Percentiles rank a stretch among this genome's conserved stretches.
These are phyloP conservation scores for Herpotrichia juniperi DNA, from an alignment of 2,329 filamentous ascomycete genomes.

Conservation along the genomic window DNA sequence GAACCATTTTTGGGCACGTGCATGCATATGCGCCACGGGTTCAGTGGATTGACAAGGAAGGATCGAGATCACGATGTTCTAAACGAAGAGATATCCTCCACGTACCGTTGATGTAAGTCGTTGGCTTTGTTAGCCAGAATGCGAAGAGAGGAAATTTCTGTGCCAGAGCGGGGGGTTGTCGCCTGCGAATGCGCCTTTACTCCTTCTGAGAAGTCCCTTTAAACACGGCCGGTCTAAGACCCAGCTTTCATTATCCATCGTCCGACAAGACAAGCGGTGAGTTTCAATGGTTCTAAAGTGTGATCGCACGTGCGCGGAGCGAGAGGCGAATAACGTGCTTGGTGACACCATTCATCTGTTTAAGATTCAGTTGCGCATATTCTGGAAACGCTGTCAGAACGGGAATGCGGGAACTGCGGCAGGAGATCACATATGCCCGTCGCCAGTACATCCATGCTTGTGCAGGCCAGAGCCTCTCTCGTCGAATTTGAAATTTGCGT, in stretches of 20 bases:
- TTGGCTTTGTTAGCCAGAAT: no score
- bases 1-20: not conserved
- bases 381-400: not conserved
- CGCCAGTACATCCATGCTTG: slow-evolving; percentile 2
- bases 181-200: not conserved
- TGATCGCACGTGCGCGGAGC: not conserved
- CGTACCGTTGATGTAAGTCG: no score
- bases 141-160: not conserved
- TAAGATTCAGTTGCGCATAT: not conserved
- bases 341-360: not conserved
- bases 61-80: not conserved
- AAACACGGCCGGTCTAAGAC: not conserved
- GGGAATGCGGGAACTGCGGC: slow-evolving; percentile 9
- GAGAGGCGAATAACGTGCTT: not conserved
- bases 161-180: not conserved
- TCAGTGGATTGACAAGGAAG: not conserved
- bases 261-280: not conserved
- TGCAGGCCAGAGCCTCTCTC: not conserved
- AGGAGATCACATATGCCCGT: slow-evolving; percentile 1
- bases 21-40: not conserved
- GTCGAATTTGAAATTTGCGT: not conserved
- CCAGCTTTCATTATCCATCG: not conserved
- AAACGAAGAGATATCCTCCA: not conserved
- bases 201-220: not conserved
- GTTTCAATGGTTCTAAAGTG: not conserved